Base-by-base conservation (phyloP, 352 stramenopile species). In the Peronospora tabacina region DNA sequence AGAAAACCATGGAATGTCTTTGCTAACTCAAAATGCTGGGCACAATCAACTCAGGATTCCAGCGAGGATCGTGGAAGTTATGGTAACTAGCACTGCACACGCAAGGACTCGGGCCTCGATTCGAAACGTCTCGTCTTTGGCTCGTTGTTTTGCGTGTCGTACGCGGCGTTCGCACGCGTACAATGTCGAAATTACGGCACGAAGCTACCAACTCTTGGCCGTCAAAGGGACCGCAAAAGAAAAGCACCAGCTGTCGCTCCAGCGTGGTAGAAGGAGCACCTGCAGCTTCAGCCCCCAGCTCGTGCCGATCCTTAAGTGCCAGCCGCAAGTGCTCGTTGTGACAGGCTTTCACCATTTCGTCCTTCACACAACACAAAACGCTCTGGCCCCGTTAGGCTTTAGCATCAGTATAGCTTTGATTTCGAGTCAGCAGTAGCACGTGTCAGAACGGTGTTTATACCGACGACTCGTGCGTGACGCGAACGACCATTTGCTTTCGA, bases 281-380 rank as follows among this genome's bases (percentile, higher is more conserved):
- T 29, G 41, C 16, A 50, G n/a, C n/a, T n/a, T n/a, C n/a, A 60
- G 49, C 30, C 37, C 38, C 33, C 33, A 19, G 33, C 5, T 11
- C 11, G 37, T 29, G 40, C 20, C 48, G 40, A 62, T 62, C 54
- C 54, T 62, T 53, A 29, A 58, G 36, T 40, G 34, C n/a, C 36
- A 44, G 41, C 41, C 48, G 44, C 29, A 48, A 24, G 28, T 26
- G 8, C 16, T 29, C 4, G 11, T 20, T 29, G 42, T 24, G 42
- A 48, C 42, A 48, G 39, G 26, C 39, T 33, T 30, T 30, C 34
- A 50, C n/a, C n/a, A 50, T 40, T 30, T 39, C 7, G 42, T 22
- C 35, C 26, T 49, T 53, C 55, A 57, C 54, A 57, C 13, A 62
- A 57, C 13, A 12, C 24, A 58, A 63, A 63, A 46, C 32, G 17